Conservation (phyloP, 2,329 filamentous ascomycete genomes). For the Colletotrichum orbiculare region DNA sequence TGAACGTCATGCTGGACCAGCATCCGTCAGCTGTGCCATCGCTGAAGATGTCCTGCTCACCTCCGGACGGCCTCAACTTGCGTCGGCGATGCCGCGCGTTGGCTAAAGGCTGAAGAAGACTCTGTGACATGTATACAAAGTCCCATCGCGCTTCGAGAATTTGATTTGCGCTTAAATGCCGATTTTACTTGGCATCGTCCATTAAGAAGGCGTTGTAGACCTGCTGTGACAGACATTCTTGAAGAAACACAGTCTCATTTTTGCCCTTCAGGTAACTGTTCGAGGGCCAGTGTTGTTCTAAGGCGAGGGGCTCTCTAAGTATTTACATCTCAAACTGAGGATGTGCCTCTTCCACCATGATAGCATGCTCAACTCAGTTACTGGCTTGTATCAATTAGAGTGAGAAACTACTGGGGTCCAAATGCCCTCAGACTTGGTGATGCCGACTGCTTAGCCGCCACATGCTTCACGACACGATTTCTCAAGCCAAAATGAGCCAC, state of each 20-base stretch:
- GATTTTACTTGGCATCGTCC: slow-evolving; percentile 10
- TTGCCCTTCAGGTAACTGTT: too few relatives aligned
- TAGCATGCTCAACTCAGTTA: too few relatives aligned
- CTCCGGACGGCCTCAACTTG: slow-evolving; percentile 64
- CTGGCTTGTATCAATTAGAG: too few relatives aligned
- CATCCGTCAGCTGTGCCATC: slow-evolving; percentile 51
- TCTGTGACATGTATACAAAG: slow-evolving; percentile 58
- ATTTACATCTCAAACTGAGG: too few relatives aligned
- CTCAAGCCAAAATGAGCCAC: too few relatives aligned
- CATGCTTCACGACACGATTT: too few relatives aligned
- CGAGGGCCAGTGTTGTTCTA: too few relatives aligned
- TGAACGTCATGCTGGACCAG: slow-evolving; percentile 23
- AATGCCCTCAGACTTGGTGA: too few relatives aligned
- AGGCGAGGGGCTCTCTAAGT: too few relatives aligned
- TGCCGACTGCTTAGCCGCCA: too few relatives aligned
- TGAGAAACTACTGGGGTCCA: too few relatives aligned
- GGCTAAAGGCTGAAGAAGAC: slow-evolving; percentile 54
- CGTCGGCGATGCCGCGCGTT: slow-evolving; percentile 52
- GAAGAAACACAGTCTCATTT: not conserved
- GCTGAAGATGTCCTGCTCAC: slow-evolving; percentile 62
- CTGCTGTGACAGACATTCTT: slow-evolving; percentile 4
- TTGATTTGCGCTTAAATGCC: slow-evolving; percentile 8
- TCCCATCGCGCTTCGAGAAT: slow-evolving; percentile 53
- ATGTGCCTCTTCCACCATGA: too few relatives aligned
- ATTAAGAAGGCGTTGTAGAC: slow-evolving; percentile 13